Conservation (phyloP, 208 protist genomes). For the Herpetomonas tarakana region DNA sequence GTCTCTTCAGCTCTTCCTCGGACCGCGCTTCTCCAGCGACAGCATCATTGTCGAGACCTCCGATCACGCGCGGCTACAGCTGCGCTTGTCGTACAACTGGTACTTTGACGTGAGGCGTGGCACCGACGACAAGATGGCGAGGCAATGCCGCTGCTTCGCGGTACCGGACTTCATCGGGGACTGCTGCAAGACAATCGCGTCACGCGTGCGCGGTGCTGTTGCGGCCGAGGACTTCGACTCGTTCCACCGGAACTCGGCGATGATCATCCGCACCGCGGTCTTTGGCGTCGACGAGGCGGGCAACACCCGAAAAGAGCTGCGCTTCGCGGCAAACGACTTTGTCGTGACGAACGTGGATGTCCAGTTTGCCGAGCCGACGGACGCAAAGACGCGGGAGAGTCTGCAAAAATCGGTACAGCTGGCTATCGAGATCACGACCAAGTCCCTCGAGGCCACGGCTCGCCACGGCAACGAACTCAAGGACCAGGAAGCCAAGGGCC, state of each 20-base stretch:
- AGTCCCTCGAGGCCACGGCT: conserved; percentile 94
- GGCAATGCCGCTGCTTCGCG: conserved; percentile 49
- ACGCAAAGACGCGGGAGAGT: conserved; percentile 92
- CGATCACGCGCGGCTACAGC: conserved; percentile 93
- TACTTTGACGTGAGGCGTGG: conserved; percentile 82
- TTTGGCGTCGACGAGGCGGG: conserved; percentile 84
- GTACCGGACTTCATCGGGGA: conserved; percentile 98
- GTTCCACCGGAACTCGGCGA: conserved; percentile 96
- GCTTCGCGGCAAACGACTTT: conserved; percentile 91
- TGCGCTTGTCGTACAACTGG: conserved; percentile 98
- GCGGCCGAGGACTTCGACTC: conserved; percentile 94
- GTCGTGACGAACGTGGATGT: conserved; percentile 96
- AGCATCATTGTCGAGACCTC: conserved; percentile 94
- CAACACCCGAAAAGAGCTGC: conserved; percentile 51
- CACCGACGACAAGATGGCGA: conserved; percentile 44
- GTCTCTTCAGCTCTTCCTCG: conserved; percentile 92
- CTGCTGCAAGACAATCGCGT: conserved; percentile 97
- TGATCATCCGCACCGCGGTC: conserved; percentile 93
- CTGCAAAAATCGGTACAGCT: conserved; percentile 97
- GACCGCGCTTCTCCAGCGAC: conserved; percentile 95
- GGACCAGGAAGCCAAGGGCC: conserved; percentile 89
- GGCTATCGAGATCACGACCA: conserved; percentile 98
- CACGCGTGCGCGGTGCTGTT: conserved; percentile 93
- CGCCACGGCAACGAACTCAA: conserved; percentile 91
- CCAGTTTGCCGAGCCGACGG: conserved; percentile 92